phyloP scores from a whole-genome alignment of 2,329 filamentous ascomycete genomes.

The Penicillium sp. region DNA sequence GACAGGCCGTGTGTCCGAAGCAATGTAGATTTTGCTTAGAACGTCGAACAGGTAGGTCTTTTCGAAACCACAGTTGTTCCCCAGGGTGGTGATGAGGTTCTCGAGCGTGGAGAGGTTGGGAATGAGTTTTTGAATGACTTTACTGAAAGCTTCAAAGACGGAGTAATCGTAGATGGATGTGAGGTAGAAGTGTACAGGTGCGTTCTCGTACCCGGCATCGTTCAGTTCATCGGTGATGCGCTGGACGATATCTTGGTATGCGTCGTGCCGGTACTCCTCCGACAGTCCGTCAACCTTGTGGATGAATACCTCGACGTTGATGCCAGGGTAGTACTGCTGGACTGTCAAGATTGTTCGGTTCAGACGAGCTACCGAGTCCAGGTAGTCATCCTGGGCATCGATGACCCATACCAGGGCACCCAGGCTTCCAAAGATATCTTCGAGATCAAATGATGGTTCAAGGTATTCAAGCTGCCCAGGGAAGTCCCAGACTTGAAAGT shows the following conservation, averaged over 20 bases:
- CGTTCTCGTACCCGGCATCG: constrained; percentile 91
- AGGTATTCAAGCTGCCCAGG: constrained; percentile 94
- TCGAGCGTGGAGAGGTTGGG: constrained; percentile 92
- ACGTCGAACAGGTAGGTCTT: constrained; percentile 99
- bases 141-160: constrained; percentile 97
- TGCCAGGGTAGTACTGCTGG: constrained; percentile 85
- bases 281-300: constrained; percentile 98
- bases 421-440: constrained; percentile 91
- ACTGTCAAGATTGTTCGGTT: constrained; percentile 89
- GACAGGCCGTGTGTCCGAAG: constrained; percentile 88
- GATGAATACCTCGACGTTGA: constrained; percentile 98
- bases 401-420: constrained; percentile 98
- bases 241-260: constrained; percentile 95
- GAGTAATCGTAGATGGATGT: constrained; percentile 99
- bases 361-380: constrained; percentile 84
- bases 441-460: constrained; percentile 86
- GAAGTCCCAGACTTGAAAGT: constrained; percentile 98
- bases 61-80: constrained; percentile 91
- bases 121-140: constrained; percentile 97
- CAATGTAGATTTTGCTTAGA: constrained; percentile 97
- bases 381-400: constrained; percentile 96
- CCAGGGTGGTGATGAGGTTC: constrained; percentile 90
- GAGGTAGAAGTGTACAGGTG: constrained; percentile 91
- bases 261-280: constrained; percentile 95
- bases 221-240: constrained; percentile 95